These are phyloP conservation scores for Eucalyptus tenuipes DNA, from an alignment of 345 rosid genomes.

Conservation along the genomic window DNA sequence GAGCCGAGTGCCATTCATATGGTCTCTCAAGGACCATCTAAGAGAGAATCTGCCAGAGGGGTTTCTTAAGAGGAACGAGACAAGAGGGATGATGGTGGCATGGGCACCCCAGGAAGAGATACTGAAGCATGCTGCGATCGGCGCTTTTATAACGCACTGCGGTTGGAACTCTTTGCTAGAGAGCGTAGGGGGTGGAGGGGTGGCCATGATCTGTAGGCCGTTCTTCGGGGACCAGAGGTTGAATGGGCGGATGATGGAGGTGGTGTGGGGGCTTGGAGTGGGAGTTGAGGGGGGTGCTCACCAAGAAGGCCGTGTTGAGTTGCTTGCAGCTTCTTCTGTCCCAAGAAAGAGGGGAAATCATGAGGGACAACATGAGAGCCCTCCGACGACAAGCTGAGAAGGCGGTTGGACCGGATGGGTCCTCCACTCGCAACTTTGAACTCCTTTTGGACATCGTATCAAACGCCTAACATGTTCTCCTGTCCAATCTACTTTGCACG, in stretches of 20 bases:
- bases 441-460: background rate
- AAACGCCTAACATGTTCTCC: background rate
- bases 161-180: constrained; percentile 28
- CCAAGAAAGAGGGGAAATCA: background rate
- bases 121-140: constrained; percentile 3
- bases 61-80: constrained; percentile 2
- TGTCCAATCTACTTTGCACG: background rate
- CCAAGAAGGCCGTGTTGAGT: background rate
- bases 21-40: constrained; percentile 14
- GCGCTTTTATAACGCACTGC: constrained; percentile 19
- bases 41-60: constrained; percentile 15
- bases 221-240: constrained; percentile 23
- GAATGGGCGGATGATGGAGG: constrained; percentile 13
- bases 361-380: background rate
- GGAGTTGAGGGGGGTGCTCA: constrained; percentile 2
- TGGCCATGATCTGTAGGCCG: constrained; percentile 25
- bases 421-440: constrained; percentile 2
- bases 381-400: background rate
- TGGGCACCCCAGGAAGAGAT: constrained; percentile 26
- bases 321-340: background rate
- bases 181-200: constrained; percentile 13
- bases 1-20: constrained; percentile 6
- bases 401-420: constrained; percentile 2
- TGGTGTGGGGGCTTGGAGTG: constrained; percentile 12
- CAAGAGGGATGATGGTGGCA: constrained; percentile 6